Base-by-base conservation (phyloP, 768 basidiomycete genomes). In the Tricholoma sp. region DNA sequence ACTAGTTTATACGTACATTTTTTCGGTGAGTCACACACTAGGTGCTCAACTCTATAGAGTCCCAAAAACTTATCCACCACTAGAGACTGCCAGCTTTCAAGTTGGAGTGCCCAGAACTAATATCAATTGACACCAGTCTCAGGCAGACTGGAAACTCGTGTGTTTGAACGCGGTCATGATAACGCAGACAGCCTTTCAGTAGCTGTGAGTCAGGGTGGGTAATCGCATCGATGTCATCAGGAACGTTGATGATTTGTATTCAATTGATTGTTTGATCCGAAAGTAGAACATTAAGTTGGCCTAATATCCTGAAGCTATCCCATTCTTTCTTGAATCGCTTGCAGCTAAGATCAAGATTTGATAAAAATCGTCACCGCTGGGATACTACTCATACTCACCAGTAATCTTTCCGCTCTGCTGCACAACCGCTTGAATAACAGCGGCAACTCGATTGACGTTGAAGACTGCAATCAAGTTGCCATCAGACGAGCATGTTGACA, bases 241-340 rank as follows among this genome's bases (percentile, higher is more conserved):
- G 6, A 18, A 10, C 24, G 41, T 9, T 20, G 17, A 42, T 13
- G 13, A n/a, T n/a, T 37, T 1, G 6, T 6, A 37, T 37, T 37
- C 37, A 52, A 11, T 2, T 33, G 13, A 37, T 45, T 10, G 3
- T 52, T 62, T 61, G 68, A 69, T 44, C 68, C 11, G 71, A 66
- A 15, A 71, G 62, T 24, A 47, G 70, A 68, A 6, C 71, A 72
- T 13, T 71, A 69, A 41, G 71, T 61, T 66, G 71, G 70, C 71
- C 68, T 70, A 92, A 71, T 94, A 95, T 3, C 89, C 94, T 48
- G 89, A 85, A 4, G 94, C 90, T 41, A 94, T 80, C n/a, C 94
- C 94, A 60, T 93, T 89, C 76, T 95, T 96, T 66, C 94, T 81
- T 17, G 90, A 92, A 70, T 97, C 94, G 66, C 90, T 92, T 8